These are phyloP conservation scores for Pichia sp. DNA, from an alignment of 1,139 yeast species.

Conservation along the genomic window DNA sequence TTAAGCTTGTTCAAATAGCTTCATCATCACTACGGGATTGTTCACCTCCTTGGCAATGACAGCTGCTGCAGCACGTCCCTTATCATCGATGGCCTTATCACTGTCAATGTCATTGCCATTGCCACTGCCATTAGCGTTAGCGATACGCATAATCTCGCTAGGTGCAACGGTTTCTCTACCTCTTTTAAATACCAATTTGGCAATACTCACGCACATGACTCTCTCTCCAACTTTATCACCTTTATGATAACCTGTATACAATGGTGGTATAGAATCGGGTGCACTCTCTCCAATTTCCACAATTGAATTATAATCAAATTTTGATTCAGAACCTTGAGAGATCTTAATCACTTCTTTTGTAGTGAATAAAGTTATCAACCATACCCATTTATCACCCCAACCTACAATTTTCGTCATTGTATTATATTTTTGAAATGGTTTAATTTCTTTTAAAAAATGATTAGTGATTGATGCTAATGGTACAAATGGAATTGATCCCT, in stretches of 20 bases:
- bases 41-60: no score
- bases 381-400: slow-evolving; percentile 88
- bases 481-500: slow-evolving; percentile 43
- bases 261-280: slow-evolving; percentile 6
- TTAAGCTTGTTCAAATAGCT: no score
- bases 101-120: no score
- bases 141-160: no score
- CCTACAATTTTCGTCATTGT: slow-evolving; percentile 59
- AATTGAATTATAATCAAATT: neutral
- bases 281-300: neutral
- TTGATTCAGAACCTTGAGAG: neutral
- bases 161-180: slow-evolving; percentile 35
- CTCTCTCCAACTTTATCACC: slow-evolving; percentile 6
- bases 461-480: slow-evolving; percentile 75
- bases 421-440: slow-evolving; percentile 52
- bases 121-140: no score
- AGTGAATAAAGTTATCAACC: slow-evolving; percentile 54
- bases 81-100: no score
- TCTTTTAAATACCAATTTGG: slow-evolving; percentile 74
- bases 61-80: no score
- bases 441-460: slow-evolving; percentile 65
- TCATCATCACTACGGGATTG: no score
- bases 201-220: no score
- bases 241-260: slow-evolving; percentile 3
- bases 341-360: slow-evolving; percentile 11